A percentile compares a stretch with the other conserved stretches of the same genome.
Conservation (phyloP, 257 asterid species). For the Anisodus acutangulus region DNA sequence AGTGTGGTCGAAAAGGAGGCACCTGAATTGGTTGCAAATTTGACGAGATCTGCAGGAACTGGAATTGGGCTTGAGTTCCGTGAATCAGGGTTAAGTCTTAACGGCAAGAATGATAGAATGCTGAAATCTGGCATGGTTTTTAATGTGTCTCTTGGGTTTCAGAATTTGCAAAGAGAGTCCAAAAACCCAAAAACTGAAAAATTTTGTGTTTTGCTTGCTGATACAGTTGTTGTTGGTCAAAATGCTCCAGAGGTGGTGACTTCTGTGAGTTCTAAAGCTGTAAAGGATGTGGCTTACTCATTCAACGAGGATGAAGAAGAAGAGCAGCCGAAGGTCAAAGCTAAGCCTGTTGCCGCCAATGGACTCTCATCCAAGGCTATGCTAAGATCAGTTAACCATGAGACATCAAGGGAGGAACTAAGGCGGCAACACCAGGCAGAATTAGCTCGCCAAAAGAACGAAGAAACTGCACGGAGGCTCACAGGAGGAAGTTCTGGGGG, state of each 20-base stretch:
- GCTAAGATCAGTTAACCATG: constrained; percentile 43
- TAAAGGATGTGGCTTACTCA: constrained; percentile 42
- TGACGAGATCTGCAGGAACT: constrained; percentile 44
- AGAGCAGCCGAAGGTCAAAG: constrained; percentile 31
- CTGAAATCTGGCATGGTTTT: constrained; percentile 44
- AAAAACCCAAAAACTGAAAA: constrained; percentile 40
- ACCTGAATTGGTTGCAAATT: constrained; percentile 37
- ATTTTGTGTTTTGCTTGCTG: constrained; percentile 38
- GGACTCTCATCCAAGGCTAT: constrained; percentile 39
- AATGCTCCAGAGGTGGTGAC: constrained; percentile 38
- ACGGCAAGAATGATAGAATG: constrained; percentile 36
- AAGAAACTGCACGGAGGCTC: constrained; percentile 42
- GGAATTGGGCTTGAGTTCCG: constrained; percentile 47
- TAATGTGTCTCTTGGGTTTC: constrained; percentile 42
- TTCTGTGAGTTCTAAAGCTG: constrained; percentile 42
- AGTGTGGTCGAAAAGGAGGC: constrained; percentile 42
- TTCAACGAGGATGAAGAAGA: constrained; percentile 45
- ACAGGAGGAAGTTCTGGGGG: constrained; percentile 39
- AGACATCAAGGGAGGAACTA: constrained; percentile 42
- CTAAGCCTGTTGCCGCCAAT: constrained; percentile 31
- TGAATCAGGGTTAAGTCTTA: constrained; percentile 41
- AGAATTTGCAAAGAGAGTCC: constrained; percentile 41
- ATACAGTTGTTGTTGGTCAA: constrained; percentile 42
- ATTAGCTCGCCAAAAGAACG: constrained; percentile 43
- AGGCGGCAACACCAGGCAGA: constrained; percentile 47